Conservation (phyloP, 148 eudicot species). For the Spergularia bocconei region DNA sequence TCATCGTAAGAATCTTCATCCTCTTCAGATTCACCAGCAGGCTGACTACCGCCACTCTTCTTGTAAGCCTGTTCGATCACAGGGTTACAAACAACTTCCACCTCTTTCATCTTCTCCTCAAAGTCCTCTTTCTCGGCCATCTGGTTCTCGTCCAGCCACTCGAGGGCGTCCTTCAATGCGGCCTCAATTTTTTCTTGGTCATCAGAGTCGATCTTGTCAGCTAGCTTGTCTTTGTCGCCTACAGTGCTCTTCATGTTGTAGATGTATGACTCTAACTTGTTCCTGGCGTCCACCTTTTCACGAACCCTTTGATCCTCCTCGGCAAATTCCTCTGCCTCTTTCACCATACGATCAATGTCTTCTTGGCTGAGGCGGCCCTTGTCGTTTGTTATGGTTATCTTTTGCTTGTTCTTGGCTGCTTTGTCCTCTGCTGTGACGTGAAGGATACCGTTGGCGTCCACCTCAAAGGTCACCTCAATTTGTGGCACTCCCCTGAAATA, state of each 20-base stretch:
- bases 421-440: constrained; percentile 68
- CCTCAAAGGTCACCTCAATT: constrained; percentile 64
- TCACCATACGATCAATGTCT: constrained; percentile 43
- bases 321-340: constrained; percentile 45
- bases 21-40: constrained; percentile 24
- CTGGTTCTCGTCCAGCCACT: constrained; percentile 55
- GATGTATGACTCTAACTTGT: constrained; percentile 42
- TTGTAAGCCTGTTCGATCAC: constrained; percentile 43
- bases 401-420: constrained; percentile 51
- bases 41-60: constrained; percentile 35
- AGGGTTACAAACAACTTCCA: constrained; percentile 52
- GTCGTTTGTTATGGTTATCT: constrained; percentile 51
- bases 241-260: constrained; percentile 54
- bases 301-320: constrained; percentile 43
- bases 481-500: constrained; percentile 57
- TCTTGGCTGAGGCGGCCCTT: constrained; percentile 55
- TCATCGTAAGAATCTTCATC: constrained; percentile 34
- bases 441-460: constrained; percentile 58
- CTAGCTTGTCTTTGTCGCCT: constrained; percentile 42
- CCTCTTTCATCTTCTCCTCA: constrained; percentile 61
- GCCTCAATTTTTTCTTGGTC: constrained; percentile 42
- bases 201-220: constrained; percentile 42
- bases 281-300: constrained; percentile 44
- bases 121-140: constrained; percentile 42
- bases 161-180: constrained; percentile 44